Base-by-base conservation (phyloP, 2,329 filamentous ascomycete genomes). In the Cyclaneusma minus region DNA sequence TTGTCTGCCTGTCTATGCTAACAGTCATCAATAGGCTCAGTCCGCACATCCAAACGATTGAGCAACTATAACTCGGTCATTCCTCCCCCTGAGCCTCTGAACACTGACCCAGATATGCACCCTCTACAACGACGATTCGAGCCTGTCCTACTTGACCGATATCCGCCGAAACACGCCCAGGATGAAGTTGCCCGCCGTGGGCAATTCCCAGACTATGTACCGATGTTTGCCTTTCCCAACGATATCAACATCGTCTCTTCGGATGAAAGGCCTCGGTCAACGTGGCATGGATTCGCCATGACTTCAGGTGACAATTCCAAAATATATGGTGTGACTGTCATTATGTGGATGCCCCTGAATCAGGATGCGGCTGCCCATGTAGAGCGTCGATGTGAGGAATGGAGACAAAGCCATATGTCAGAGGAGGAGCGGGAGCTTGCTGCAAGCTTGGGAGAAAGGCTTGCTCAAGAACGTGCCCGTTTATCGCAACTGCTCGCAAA, bases 31-130 rank as follows among this genome's bases (percentile, higher is more conserved):
- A 34, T 40, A 69, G 68, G 67, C 35, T 81, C 76, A 13, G 63
- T 76, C 35, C 75, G 85, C 40, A 93, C 85, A 4, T 75, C 85
- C 19, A 89, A 74, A 54, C 72, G 89, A 41, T 59, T 95, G 38
- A 95, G 87, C 52, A 92, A 92, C 49, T 98, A 98, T 54, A 95
- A 95, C 50, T 94, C 89, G 1, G 89, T 98, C 27, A 95, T 98
- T 28, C 89, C 89, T 9, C 74, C 73, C 3, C 89, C 89, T 8
- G 83, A 95, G 50, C 87, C 87, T 7, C 70, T 95, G 36, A 82
- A 91, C 30, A 70, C 76, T 27, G 80, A 87, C 32, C 83, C 85
- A 11, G 73, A 91, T 37, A 94, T 94, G 83, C 89, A 98, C 51
- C 89, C 89, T 13, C 61, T 98, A 33, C 87, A 89, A 55, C 72